Evolutionary conservation across 2,329 filamentous ascomycete species (phyloP), one percentile per base, ranked within the genome.

Genomic region (Acrodontium crateriforme): DNA sequence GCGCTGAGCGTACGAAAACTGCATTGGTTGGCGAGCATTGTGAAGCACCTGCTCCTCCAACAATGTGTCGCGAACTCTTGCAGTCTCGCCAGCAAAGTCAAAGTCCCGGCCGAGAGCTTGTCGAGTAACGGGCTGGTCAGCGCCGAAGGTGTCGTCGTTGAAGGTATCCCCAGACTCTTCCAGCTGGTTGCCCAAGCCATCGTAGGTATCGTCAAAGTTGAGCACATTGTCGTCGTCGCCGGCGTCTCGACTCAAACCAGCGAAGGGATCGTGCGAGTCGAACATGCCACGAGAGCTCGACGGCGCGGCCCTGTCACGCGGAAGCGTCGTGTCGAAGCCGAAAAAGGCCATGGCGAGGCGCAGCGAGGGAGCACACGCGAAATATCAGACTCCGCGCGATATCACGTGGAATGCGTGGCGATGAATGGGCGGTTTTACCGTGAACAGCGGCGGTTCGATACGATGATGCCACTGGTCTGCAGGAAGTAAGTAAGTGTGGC

Each of bases 141-240:
- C 58, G 32, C 62, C 67, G 32, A 98, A 98, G 2, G 89, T 98
- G 52, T 95, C 89, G 46, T 95, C 83, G 55, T 98, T 98, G 66
- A 94, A 83, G 27, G 71, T 83, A 62, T 98, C 89, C 47, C 87
- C 81, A 12, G 80, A 77, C 52, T 98, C 87, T 46, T 93, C 77
- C 18, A 98, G 74, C 54, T 80, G 74, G 49, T 93, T 80, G 31
- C 84, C 89, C 21, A 98, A 65, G 11, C 87, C 87, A 55, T 98
- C 89, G 52, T 95, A 95, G 19, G 87, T 95, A 51, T 98, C 84
- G 46, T 98, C 89, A 44, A 95, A 98, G 46, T 95, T 80, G 46
- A 80, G 69, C 63, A 59, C 65, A 50, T 75, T 69, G 42, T 76
- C 71, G 34, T 77, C 69, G 34, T 68, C 65, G 16, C 35, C 35